phyloP scores from a whole-genome alignment of 2,329 filamentous ascomycete genomes.

The Ophiosphaerella korrae region DNA sequence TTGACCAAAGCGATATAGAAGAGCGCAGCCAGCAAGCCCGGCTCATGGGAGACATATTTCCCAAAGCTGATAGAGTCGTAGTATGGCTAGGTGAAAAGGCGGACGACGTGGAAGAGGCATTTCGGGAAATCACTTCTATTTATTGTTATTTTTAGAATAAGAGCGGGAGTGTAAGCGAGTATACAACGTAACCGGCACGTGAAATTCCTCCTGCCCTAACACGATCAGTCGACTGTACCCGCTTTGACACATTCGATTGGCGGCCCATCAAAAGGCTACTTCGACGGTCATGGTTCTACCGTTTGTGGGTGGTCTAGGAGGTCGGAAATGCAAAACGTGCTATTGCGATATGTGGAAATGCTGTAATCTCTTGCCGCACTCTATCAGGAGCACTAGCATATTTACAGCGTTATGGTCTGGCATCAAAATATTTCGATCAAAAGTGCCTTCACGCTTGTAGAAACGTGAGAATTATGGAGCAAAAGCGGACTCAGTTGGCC shows the following conservation, averaged over 20 bases:
- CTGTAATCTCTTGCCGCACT: background rate
- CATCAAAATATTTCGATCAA: background rate
- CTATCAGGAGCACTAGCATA: background rate
- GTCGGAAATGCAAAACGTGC: background rate
- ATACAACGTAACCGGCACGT: too few relatives aligned
- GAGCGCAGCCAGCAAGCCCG: too few relatives aligned
- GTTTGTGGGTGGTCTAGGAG: conserved; percentile 2
- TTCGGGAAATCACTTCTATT: too few relatives aligned
- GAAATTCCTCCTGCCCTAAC: too few relatives aligned
- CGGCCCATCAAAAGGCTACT: background rate
- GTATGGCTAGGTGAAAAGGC: too few relatives aligned
- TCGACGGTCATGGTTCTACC: background rate
- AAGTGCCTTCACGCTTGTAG: background rate
- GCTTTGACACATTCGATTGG: background rate
- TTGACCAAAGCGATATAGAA: too few relatives aligned
- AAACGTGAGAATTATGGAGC: background rate
- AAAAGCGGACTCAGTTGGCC: background rate
- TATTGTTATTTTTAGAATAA: too few relatives aligned
- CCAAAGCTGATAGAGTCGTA: too few relatives aligned
- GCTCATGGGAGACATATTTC: too few relatives aligned
- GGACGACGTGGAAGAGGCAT: too few relatives aligned
- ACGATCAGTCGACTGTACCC: too few relatives aligned
- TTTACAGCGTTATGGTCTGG: background rate
- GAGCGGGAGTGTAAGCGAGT: too few relatives aligned
- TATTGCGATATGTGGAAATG: background rate